Percentiles rank a stretch among this genome's conserved stretches.
These are phyloP conservation scores for Pulicaria dysenterica DNA, from an alignment of 129 eudicot genomes.

Conservation along the genomic window DNA sequence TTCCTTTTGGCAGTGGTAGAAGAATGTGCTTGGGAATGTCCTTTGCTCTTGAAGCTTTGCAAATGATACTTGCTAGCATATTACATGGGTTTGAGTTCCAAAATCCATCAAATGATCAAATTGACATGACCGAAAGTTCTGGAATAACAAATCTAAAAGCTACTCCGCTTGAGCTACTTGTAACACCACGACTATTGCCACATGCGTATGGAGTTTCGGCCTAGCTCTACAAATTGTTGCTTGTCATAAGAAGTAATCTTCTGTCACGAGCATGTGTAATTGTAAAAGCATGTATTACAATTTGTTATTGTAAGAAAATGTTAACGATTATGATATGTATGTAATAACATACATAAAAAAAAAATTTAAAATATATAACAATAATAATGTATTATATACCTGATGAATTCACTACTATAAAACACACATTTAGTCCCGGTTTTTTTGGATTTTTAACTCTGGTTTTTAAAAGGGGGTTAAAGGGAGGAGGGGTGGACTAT, in stretches of 20 bases:
- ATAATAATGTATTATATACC: too few species aligned
- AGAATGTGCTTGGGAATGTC: slow-evolving; percentile 37
- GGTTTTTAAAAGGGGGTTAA: too few species aligned
- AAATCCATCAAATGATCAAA: neutral
- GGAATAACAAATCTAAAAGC: slow-evolving; percentile 22
- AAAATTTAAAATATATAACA: too few species aligned
- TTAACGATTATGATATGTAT: too few species aligned
- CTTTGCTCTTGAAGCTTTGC: slow-evolving; percentile 29
- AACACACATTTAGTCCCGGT: too few species aligned
- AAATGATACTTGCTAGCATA: slow-evolving; percentile 32
- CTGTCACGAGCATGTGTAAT: too few species aligned
- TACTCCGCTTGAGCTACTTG: slow-evolving; percentile 23
- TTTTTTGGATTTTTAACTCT: too few species aligned
- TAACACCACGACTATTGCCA: slow-evolving; percentile 16
- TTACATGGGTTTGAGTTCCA: slow-evolving; percentile 43
- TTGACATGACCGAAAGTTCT: slow-evolving; percentile 31
- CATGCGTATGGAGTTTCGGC: neutral
- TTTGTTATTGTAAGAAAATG: too few species aligned
- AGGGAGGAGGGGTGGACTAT: too few species aligned
- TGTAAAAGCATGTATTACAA: too few species aligned
- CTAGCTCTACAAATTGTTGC: neutral
- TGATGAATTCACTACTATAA: too few species aligned
- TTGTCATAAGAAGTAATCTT: neutral
- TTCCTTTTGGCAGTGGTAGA: slow-evolving; percentile 46
- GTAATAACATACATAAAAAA: too few species aligned